These are phyloP conservation scores for Brasilioporus rufonigricans DNA, from an alignment of 768 basidiomycete species.

Conservation along the genomic window DNA sequence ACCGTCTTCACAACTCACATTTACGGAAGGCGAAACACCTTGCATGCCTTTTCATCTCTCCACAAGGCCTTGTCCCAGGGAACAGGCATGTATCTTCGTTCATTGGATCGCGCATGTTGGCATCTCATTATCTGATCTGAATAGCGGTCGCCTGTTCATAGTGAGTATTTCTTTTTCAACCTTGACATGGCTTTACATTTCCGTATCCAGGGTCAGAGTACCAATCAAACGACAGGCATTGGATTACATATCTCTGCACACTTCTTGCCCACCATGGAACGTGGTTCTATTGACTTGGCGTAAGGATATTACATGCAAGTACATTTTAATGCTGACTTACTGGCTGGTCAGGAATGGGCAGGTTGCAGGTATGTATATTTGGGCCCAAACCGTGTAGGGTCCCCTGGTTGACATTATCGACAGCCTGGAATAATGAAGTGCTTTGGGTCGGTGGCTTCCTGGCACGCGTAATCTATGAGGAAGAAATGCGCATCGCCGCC, in stretches of 20 bases:
- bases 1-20: neutral
- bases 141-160: conserved; percentile 16
- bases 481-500: conserved; percentile 56
- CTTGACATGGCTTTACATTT: neutral
- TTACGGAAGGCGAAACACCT: neutral
- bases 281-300: conserved; percentile 89
- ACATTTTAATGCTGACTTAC: conserved; percentile 1
- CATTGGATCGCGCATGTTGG: neutral
- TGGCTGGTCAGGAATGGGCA: conserved; percentile 65
- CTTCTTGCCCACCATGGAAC: conserved; percentile 94
- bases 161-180: neutral
- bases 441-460: conserved; percentile 81
- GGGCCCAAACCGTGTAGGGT: neutral
- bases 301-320: conserved; percentile 34
- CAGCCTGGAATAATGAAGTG: conserved; percentile 90
- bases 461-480: conserved; percentile 79
- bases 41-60: neutral
- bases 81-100: neutral
- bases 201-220: conserved; percentile 72
- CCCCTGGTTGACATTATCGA: neutral
- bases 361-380: conserved; percentile 57
- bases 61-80: conserved; percentile 7
- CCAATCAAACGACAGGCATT: conserved; percentile 85
- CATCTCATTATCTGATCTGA: no score
- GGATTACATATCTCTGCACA: conserved; percentile 64